phyloP scores from a whole-genome alignment of 352 stramenopile species.

The Lagenidium sp. region DNA sequence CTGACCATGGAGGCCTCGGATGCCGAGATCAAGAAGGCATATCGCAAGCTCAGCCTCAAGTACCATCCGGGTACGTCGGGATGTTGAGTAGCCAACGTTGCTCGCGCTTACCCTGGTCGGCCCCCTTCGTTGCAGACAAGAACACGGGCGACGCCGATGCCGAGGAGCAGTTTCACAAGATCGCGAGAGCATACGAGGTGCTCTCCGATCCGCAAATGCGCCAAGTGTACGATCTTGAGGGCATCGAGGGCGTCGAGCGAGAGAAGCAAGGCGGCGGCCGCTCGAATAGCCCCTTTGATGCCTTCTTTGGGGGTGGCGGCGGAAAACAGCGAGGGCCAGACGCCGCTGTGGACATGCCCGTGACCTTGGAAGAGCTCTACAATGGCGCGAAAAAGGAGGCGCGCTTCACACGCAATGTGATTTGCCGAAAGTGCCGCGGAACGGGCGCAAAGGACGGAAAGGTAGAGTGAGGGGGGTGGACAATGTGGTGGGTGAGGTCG shows the following conservation, averaged over 20 bases:
- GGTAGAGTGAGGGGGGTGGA: slow-evolving; percentile 6
- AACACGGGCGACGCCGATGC: slow-evolving; percentile 75
- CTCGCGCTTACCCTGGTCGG: too few relatives aligned
- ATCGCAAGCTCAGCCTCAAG: slow-evolving; percentile 93
- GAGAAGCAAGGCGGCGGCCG: slow-evolving; percentile 47
- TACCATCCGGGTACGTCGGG: slow-evolving; percentile 89
- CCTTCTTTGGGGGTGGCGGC: slow-evolving; percentile 69
- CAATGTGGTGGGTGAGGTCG: too few relatives aligned
- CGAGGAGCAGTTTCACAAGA: slow-evolving; percentile 85
- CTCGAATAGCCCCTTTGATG: slow-evolving; percentile 59
- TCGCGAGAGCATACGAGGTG: slow-evolving; percentile 87
- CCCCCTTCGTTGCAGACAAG: slow-evolving; percentile 53
- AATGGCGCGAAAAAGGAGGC: slow-evolving; percentile 71
- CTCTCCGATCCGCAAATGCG: slow-evolving; percentile 86
- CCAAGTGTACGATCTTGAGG: slow-evolving; percentile 90
- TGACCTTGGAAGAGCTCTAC: slow-evolving; percentile 84
- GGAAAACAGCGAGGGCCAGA: slow-evolving; percentile 69
- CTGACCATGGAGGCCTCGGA: slow-evolving; percentile 77
- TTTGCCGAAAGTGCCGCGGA: slow-evolving; percentile 79
- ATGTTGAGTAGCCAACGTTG: too few relatives aligned
- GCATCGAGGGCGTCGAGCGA: slow-evolving; percentile 78
- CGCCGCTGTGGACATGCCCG: slow-evolving; percentile 56
- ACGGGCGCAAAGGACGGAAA: slow-evolving; percentile 79
- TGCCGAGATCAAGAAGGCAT: slow-evolving; percentile 93
- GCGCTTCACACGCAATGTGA: slow-evolving; percentile 62